Percentiles rank a stretch among this genome's conserved stretches.
phyloP scores from a whole-genome alignment of 2,329 filamentous ascomycete species.

The Aspergillus calidoustus region DNA sequence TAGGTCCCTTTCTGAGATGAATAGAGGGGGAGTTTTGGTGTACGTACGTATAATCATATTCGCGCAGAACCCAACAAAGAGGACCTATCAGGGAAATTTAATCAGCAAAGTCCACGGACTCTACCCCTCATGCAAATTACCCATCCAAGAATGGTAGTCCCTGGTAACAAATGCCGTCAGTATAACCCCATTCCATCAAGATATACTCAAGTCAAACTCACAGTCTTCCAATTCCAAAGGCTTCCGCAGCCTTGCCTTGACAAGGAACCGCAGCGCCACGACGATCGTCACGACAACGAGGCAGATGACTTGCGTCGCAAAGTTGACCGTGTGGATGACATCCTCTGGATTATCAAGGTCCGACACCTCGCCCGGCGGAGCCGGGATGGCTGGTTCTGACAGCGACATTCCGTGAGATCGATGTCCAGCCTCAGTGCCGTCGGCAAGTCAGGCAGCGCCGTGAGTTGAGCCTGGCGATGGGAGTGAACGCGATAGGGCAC shows the following conservation, averaged over 20 bases:
- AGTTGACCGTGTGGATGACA: constrained; percentile 24
- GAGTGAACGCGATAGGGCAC: too few relatives aligned
- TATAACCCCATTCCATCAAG: too few relatives aligned
- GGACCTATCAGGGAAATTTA: not conserved
- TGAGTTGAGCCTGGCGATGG: too few relatives aligned
- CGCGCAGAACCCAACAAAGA: not conserved
- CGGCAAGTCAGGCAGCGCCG: too few relatives aligned
- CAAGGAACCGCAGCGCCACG: constrained; percentile 24
- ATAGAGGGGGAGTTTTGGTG: not conserved
- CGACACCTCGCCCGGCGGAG: constrained; percentile 2
- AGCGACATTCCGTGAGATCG: too few relatives aligned
- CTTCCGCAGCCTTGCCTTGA: constrained; percentile 12
- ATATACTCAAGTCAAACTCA: constrained; percentile 13
- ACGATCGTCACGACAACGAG: constrained; percentile 25
- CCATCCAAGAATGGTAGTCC: not conserved
- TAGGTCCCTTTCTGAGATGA: not conserved
- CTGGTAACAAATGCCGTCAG: not conserved
- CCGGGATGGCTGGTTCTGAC: constrained; percentile 4
- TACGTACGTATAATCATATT: not conserved
- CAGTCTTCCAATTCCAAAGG: constrained; percentile 25
- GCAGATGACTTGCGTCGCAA: constrained; percentile 28
- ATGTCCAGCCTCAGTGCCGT: too few relatives aligned
- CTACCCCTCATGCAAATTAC: not conserved
- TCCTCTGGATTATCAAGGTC: constrained; percentile 13
- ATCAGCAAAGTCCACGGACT: too few relatives aligned